A percentile compares a stretch with the other conserved stretches of the same genome.
Evolutionary conservation across 306 rosid genomes (phyloP).

Genomic region (Coriaria nepalensis): DNA sequence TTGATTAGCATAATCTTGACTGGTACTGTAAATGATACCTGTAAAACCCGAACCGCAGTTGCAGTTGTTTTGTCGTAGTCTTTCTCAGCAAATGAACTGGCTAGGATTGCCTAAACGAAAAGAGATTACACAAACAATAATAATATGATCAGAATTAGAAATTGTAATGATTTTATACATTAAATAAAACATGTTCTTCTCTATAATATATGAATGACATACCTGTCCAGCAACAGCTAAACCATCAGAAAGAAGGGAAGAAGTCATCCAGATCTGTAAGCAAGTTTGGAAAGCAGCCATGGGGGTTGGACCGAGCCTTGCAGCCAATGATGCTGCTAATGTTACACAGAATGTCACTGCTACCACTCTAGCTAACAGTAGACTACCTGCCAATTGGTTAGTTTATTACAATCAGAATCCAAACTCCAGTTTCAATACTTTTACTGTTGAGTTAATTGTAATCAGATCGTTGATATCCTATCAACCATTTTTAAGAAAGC

Average conservation of each 20-base stretch:
- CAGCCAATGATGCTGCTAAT: conserved; percentile 79
- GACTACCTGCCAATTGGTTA: conserved; percentile 29
- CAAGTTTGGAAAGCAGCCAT: conserved; percentile 98
- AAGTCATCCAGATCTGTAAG: conserved; percentile 84
- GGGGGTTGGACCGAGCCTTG: conserved; percentile 61
- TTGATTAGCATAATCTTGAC: too few species aligned
- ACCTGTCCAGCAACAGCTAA: conserved; percentile 92
- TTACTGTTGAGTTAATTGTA: too few species aligned
- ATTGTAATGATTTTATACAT: neutral
- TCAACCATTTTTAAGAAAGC: conserved; percentile 80
- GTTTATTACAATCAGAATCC: too few species aligned
- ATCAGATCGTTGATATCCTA: too few species aligned
- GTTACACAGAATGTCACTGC: conserved; percentile 97
- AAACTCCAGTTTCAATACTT: too few species aligned
- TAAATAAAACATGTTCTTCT: too few species aligned
- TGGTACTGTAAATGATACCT: conserved; percentile 17
- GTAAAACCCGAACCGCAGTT: conserved; percentile 46
- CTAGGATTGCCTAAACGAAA: conserved; percentile 54
- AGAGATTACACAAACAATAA: neutral
- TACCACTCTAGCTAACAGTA: conserved; percentile 59
- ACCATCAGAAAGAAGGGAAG: conserved; percentile 90
- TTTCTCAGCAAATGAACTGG: conserved; percentile 78
- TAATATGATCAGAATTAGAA: neutral
- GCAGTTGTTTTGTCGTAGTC: conserved; percentile 48
- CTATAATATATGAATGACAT: neutral